Evolutionary conservation across 768 basidiomycete species (phyloP), one percentile per base, ranked within the genome.

Genomic region (Dioszegia crocea): DNA sequence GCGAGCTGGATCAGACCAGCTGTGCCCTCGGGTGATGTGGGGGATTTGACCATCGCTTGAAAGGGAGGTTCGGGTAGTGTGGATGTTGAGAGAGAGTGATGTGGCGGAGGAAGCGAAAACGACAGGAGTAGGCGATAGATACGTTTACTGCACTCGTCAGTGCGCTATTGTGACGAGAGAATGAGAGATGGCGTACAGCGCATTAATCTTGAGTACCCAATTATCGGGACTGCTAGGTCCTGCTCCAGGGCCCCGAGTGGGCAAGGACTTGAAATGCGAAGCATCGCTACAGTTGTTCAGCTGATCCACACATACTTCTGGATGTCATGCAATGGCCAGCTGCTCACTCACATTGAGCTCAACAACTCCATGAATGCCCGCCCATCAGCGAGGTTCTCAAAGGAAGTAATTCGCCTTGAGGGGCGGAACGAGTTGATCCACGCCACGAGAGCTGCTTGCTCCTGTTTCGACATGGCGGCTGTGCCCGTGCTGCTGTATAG

Each of bases 51-150:
- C 55, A 93, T 83, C 4, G 86, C 84, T 70, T 91, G 89, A 45
- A 96, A 81, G 78, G 92, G 86, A 11, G 92, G 93, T 10, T 93
- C 90, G 63, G 88, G 88, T 36, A 93, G 82, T 9, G 84, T 53
- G 0, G 66, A 68, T 9, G 56, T 53, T 6, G 65, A 62, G 17
- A 73, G 60, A 3, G 55, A 55, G 6, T 65, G 54, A 49, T 70
- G 65, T 21, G 71, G 71, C 2, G 68, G 44, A 11, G 64, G 65
- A 5, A 68, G 60, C 4, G 64, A 66, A 41, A 56, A 73, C 17
- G 71, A 73, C 3, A 70, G 67, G 19, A 73, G 47, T 2, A 73
- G 63, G n/a, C 71, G 64, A 44, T 73, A 59, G 0, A 70, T 56
- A 1, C 71, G 66, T 66, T 73, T 73, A 4, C 71, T 73, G 47